A percentile compares a stretch with the other conserved stretches of the same genome.
phyloP scores from a whole-genome alignment of 257 asterid genomes.

The Cynanchum wilfordii region DNA sequence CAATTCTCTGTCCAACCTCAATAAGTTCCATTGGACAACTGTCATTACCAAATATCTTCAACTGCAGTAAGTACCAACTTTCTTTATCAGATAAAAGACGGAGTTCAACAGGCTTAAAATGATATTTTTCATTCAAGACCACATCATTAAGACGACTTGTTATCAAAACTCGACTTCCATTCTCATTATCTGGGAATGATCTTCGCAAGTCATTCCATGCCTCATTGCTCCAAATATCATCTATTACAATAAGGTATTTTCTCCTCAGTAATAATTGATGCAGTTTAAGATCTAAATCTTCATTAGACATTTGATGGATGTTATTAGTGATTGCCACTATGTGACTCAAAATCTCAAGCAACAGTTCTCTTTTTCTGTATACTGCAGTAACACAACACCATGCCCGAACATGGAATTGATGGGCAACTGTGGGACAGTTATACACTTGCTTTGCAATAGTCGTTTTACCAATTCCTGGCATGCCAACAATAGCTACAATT shows the following conservation, averaged over 20 bases:
- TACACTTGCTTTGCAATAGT: conserved; percentile 13
- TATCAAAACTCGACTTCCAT: conserved; percentile 4
- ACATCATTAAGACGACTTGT: conserved; percentile 6
- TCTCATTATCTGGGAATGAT: conserved; percentile 10
- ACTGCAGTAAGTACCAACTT: conserved; percentile 8
- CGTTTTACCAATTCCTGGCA: conserved; percentile 19
- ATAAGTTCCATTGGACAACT: conserved; percentile 1
- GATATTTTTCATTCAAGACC: neutral
- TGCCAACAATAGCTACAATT: conserved; percentile 8
- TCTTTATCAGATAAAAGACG: neutral
- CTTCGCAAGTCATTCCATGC: conserved; percentile 8
- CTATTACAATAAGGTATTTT: conserved; percentile 17
- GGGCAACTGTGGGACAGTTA: neutral
- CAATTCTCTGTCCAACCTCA: neutral
- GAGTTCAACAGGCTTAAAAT: neutral
- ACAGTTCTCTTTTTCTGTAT: neutral
- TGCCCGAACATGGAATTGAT: conserved; percentile 11
- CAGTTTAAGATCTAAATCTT: neutral
- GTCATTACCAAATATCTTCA: neutral
- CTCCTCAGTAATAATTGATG: neutral
- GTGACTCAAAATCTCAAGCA: conserved; percentile 12
- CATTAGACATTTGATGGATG: neutral
- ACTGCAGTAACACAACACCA: conserved; percentile 17
- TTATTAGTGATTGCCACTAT: neutral
- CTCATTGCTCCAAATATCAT: conserved; percentile 16